Base-by-base conservation (phyloP, 441 rosid species). In the Melastoma candidum region DNA sequence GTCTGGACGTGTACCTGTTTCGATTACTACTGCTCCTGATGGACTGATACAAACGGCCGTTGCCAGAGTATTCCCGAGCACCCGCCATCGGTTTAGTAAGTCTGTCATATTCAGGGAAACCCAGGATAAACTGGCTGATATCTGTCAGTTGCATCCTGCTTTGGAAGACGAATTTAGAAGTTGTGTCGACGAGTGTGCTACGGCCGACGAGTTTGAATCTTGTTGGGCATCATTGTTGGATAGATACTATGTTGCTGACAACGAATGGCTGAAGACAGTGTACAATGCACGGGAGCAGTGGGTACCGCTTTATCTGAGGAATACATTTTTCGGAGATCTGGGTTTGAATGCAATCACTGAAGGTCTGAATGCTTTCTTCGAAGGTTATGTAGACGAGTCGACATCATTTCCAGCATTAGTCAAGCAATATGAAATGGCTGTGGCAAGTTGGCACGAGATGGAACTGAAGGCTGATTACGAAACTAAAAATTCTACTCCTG, bases 51-150 rank as follows among this genome's bases (percentile, higher is more conserved):
- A 54, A 13, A 26, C 17, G 2, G 66, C 66, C 48, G 66, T 62
- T 29, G 36, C 59, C 0, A 53, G 44, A 26, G 66, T 62, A 17
- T 47, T 62, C 41, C 60, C 66, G 1, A 49, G 53, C 47, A 54
- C 54, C 22, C 55, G 49, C 54, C 66, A 54, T 27, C 60, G 66
- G n/a, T 54, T 61, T 49, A 48, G 54, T 44, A 62, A 62, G 53
- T 48, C 54, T 32, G 59, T 59, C 36, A 62, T 62, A 27, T 62
- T 62, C 11, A 62, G 59, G 44, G 66, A 62, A 49, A 62, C 66
- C 39, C 48, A 62, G 46, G 66, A 54, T 26, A 62, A 62, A 45
- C 49, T 62, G 46, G 53, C 55, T 41, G 51, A 54, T 45, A 25
- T 62, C 25, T 62, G 55, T 39, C 60, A 62, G 32, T 54, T 59